phyloP scores from a whole-genome alignment of 1,284 basidiomycete genomes.

The Leucoagaricus sp. region DNA sequence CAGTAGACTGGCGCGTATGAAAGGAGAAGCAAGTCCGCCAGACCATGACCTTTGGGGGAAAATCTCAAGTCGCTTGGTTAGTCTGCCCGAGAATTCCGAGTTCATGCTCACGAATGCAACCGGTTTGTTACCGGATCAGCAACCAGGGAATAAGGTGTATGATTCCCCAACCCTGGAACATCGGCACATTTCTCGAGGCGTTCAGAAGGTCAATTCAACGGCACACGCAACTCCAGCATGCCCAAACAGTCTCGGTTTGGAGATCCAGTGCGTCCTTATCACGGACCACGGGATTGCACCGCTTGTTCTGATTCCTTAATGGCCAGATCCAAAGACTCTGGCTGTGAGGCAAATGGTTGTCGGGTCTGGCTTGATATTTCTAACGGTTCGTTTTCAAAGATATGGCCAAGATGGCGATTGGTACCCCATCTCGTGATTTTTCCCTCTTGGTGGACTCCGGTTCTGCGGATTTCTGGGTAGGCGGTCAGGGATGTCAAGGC shows the following conservation, averaged over 20 bases:
- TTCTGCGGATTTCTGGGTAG: constrained; percentile 85
- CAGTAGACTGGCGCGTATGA: constrained; percentile 71
- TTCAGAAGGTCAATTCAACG: background rate
- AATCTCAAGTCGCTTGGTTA: constrained; percentile 54
- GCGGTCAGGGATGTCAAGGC: constrained; percentile 42
- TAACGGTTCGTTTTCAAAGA: background rate
- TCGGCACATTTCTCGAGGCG: background rate
- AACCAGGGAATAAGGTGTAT: background rate
- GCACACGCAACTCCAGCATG: background rate
- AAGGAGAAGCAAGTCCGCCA: constrained; percentile 53
- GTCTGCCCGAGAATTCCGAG: constrained; percentile 35
- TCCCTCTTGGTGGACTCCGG: constrained; percentile 85
- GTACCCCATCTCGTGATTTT: constrained; percentile 63
- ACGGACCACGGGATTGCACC: no score
- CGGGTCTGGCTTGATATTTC: background rate
- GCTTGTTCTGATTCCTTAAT: background rate
- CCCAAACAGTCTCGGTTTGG: constrained; percentile 6
- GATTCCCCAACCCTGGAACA: background rate
- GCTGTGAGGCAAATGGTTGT: background rate
- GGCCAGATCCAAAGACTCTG: constrained; percentile 14
- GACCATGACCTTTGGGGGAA: constrained; percentile 49
- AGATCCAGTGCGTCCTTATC: constrained; percentile 9
- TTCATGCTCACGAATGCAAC: constrained; percentile 19
- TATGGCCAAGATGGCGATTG: constrained; percentile 10
- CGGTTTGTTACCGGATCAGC: background rate